Evolutionary conservation across 1,284 basidiomycete species (phyloP).

Genomic region (Puccinia horiana): DNA sequence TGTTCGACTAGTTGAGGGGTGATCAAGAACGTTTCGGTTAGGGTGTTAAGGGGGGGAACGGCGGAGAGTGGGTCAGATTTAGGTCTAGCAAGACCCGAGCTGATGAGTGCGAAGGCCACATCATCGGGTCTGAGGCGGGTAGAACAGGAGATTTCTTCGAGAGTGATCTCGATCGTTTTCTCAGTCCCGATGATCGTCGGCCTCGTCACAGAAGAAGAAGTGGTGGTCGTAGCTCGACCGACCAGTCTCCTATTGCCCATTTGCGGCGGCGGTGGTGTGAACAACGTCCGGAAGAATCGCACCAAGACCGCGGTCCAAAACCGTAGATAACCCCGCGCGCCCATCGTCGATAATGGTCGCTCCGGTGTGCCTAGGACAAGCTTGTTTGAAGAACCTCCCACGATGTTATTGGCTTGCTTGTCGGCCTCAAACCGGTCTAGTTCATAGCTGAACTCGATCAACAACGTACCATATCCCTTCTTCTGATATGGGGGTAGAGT

Average conservation of each 20-base stretch:
- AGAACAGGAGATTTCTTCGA: conserved; percentile 68
- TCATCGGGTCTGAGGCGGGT: conserved; percentile 83
- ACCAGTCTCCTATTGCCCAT: conserved; percentile 3
- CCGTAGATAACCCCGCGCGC: conserved; percentile 83
- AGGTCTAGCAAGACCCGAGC: conserved; percentile 24
- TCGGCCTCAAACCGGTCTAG: background rate
- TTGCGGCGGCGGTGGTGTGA: conserved; percentile 50
- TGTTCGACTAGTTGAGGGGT: conserved; percentile 40
- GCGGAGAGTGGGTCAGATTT: background rate
- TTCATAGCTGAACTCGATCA: conserved; percentile 92
- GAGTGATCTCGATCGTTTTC: conserved; percentile 58
- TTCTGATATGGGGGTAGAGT: conserved; percentile 90
- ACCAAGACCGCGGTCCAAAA: conserved; percentile 86
- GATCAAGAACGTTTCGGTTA: conserved; percentile 11
- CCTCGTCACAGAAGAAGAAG: conserved; percentile 59
- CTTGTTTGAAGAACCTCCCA: conserved; percentile 53
- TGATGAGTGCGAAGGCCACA: conserved; percentile 79
- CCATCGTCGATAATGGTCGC: conserved; percentile 88
- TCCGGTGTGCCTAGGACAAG: conserved; percentile 87
- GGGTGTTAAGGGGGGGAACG: background rate
- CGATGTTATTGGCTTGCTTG: background rate
- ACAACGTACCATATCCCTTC: conserved; percentile 85
- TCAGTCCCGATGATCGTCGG: conserved; percentile 57
- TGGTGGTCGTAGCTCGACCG: conserved; percentile 62
- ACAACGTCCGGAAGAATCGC: conserved; percentile 71